Percentiles rank a stretch among this genome's conserved stretches.
phyloP scores from a whole-genome alignment of 139 green algal genomes.

The Limnomonas spitsbergensis region DNA sequence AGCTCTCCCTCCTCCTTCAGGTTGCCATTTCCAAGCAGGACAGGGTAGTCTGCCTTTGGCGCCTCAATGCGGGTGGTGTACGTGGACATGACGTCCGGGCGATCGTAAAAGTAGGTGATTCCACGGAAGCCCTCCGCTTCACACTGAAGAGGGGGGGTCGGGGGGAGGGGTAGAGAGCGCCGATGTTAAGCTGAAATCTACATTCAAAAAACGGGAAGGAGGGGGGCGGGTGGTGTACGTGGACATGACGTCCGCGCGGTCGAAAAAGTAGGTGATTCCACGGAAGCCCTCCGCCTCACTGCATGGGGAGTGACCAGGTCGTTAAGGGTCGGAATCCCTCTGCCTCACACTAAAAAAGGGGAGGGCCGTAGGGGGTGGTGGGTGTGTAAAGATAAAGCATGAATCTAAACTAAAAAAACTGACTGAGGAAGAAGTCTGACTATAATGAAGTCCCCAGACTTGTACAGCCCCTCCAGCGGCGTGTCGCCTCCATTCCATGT shows the following conservation, averaged over 20 bases:
- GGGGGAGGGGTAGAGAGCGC: background rate
- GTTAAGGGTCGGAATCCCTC: no score
- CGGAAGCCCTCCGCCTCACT: constrained; percentile 99
- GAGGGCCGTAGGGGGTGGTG: no score
- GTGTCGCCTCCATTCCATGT: no score
- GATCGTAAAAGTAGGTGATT: constrained; percentile 97
- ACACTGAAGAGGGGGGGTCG: constrained; percentile 82
- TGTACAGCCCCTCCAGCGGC: no score
- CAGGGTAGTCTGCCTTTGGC: constrained; percentile 85
- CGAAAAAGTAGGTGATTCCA: constrained; percentile 95
- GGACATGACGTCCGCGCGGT: constrained; percentile 72
- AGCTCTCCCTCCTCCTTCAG: constrained; percentile 45
- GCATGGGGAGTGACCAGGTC: no score
- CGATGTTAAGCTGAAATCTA: no score
- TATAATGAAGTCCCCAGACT: constrained; percentile 93
- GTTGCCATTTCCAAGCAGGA: constrained; percentile 97
- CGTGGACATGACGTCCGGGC: constrained; percentile 61
- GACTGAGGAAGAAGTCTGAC: no score
- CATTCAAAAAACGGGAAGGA: no score
- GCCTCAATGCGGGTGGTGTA: constrained; percentile 90
- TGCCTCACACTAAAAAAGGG: constrained; percentile 98
- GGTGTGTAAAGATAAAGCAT: no score
- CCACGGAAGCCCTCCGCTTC: constrained; percentile 96
- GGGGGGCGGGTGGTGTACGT: constrained; percentile 78
- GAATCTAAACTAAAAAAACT: no score